Evolutionary conservation across 352 stramenopile genomes (phyloP), one percentile per base, ranked within the genome.

Genomic region (Globisporangium perplexum): DNA sequence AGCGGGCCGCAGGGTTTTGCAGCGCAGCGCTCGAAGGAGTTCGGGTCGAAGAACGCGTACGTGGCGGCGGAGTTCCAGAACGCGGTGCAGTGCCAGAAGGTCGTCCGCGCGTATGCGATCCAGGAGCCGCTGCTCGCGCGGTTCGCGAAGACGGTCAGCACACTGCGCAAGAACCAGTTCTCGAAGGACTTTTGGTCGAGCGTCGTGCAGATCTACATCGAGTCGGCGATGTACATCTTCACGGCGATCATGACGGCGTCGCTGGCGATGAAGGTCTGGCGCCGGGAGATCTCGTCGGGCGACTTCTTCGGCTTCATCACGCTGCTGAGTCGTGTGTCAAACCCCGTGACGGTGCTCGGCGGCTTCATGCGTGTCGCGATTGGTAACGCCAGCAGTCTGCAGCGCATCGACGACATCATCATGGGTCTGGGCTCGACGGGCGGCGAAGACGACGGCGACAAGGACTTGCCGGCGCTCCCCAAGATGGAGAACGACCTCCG

Each of bases 141-240:
- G 6, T 93, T 95, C 54, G 73, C 70, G 42, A 83, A 81, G 47
- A 90, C 81, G 22, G 86, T 72, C 47, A 59, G 53, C 5, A 64
- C 59, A 30, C 54, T 95, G 56, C 71, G 83, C 36, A 91, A 88
- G 57, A 88, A 84, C 58, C 83, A 93, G 64, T 94, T 95, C 65
- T 84, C 69, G 23, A 95, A 94, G 59, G 83, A 93, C 53, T 93
- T 95, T 47, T 95, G 85, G 85, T 88, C 83, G 31, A 90, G 82
- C 54, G 77, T 95, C 47, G 85, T 95, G 55, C 85, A 95, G 66
- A 95, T 95, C 49, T 93, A 95, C 72, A 90, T 95, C 47, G 83
- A 93, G 57, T 91, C 79, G 38, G 81, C 79, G 23, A 95, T 95
- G 85, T 94, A 89, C 66, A 90, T 93, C 65, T 95, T 95, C 65